A percentile compares a stretch with the other conserved stretches of the same genome.
phyloP scores from a whole-genome alignment of 306 rosid species.

The Lathyrus tuberosus region DNA sequence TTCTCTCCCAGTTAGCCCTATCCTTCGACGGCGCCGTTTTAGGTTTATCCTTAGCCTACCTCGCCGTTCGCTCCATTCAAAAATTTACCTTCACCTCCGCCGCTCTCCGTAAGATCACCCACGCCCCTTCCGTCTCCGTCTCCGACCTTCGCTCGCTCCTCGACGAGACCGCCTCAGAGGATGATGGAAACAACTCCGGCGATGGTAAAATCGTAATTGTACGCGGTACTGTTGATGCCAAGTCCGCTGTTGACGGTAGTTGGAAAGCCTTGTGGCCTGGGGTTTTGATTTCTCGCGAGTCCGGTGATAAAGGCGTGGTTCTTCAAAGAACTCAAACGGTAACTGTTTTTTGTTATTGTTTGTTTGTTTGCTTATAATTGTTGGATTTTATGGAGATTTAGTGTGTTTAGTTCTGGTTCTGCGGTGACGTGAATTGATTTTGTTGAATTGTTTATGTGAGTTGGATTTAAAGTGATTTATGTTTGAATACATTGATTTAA shows the following conservation, averaged over 20 bases:
- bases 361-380: neutral
- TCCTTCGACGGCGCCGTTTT: constrained; percentile 87
- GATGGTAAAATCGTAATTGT: constrained; percentile 52
- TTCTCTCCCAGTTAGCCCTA: constrained; percentile 64
- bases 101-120: constrained; percentile 62
- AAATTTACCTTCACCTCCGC: constrained; percentile 52
- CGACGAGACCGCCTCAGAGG: constrained; percentile 5
- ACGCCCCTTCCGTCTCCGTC: constrained; percentile 63
- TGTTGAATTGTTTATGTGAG: too few species aligned
- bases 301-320: constrained; percentile 73
- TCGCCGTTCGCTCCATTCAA: constrained; percentile 63
- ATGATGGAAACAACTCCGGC: constrained; percentile 22
- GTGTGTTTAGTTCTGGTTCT: too few species aligned
- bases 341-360: neutral
- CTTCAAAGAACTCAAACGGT: constrained; percentile 81
- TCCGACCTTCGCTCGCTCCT: constrained; percentile 82
- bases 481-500: too few species aligned
- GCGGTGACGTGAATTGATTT: too few species aligned
- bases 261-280: constrained; percentile 57
- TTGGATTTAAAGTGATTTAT: too few species aligned
- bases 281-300: constrained; percentile 58
- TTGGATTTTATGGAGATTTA: neutral
- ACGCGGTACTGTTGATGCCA: constrained; percentile 79
- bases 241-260: constrained; percentile 58
- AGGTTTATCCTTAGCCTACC: constrained; percentile 70